phyloP scores from a whole-genome alignment of 805 yeast species.

The Kazachstania martiniae region DNA sequence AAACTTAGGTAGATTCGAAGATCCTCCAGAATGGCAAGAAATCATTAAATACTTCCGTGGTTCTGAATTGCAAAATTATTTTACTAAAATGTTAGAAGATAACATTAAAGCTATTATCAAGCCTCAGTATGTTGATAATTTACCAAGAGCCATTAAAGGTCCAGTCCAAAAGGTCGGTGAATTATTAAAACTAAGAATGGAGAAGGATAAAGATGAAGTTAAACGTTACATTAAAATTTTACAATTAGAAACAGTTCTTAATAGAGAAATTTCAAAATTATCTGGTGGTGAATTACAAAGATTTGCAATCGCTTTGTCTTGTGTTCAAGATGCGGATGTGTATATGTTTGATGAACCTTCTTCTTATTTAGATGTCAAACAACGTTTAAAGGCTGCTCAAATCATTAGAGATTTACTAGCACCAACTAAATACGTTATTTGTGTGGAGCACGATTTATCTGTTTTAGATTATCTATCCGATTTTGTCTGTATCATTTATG shows the following conservation, averaged over 20 bases:
- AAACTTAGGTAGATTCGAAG: conserved; percentile 84
- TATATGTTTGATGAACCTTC: conserved; percentile 99
- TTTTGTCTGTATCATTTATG: conserved; percentile 91
- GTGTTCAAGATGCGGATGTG: conserved; percentile 89
- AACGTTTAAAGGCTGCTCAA: conserved; percentile 94
- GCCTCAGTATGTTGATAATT: conserved; percentile 97
- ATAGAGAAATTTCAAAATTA: conserved; percentile 80
- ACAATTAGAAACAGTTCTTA: conserved; percentile 65
- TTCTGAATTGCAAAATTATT: conserved; percentile 90
- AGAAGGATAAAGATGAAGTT: conserved; percentile 51
- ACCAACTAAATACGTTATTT: conserved; percentile 76
- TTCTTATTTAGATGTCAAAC: conserved; percentile 95
- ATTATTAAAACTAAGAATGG: conserved; percentile 64
- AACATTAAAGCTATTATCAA: conserved; percentile 92
- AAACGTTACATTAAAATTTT: conserved; percentile 56
- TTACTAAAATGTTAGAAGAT: conserved; percentile 89
- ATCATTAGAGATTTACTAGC: conserved; percentile 78
- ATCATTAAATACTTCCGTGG: conserved; percentile 89
- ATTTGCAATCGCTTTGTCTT: conserved; percentile 95
- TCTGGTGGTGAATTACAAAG: conserved; percentile 99
- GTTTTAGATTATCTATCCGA: conserved; percentile 95
- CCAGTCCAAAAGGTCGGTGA: conserved; percentile 81
- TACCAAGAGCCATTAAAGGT: conserved; percentile 92
- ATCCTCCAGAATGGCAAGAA: conserved; percentile 97
- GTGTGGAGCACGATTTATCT: conserved; percentile 97